Evolutionary conservation across 768 basidiomycete genomes (phyloP), one percentile per base, ranked within the genome.

Genomic region (Cyclocybe aegerita): DNA sequence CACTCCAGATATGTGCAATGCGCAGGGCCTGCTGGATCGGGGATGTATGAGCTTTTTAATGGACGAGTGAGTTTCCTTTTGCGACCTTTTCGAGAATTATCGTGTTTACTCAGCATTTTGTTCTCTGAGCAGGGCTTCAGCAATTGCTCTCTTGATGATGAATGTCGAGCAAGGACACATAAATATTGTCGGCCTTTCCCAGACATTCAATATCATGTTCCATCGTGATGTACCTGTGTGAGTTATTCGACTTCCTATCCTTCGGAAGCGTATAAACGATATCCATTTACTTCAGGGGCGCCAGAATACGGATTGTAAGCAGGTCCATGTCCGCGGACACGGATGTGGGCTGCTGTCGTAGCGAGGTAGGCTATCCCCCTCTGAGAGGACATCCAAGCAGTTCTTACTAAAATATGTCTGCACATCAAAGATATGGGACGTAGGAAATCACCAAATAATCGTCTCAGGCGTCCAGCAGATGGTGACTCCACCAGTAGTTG

Each of bases 361-460:
- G 58, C 40, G 63, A 66, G 43, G 65, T 63, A 31, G 36, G 58
- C 23, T 23, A 23, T 43, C 33, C 16, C 44, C 17, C n/a, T 38
- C 38, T 45, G 17, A 34, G 9, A 14, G 29, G 31, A 16, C 3
- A 1, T 29, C 10, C 23, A 23, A 12, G n/a, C 4, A 30, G 31
- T 31, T 32, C 1, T 30, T 30, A n/a, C n/a, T 17, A 6, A 11
- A 32, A 12, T 11, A 11, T 30, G 23, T 14, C 10, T 49, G 1
- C 30, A 4, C 23, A n/a, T 29, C 6, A n/a, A 14, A 66, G 65
- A 56, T 66, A 10, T 64, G 65, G 65, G 59, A 64, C 49, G 43
- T 50, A 7, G 43, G 51, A 29, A 55, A 54, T 16, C 59, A 62
- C 37, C 53, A 39, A 39, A 34, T 64, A 7, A 52, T 65, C 9